A percentile compares a stretch with the other conserved stretches of the same genome.
Evolutionary conservation across 345 rosid species (phyloP).

Genomic region (Arabidopsis arenosa): DNA sequence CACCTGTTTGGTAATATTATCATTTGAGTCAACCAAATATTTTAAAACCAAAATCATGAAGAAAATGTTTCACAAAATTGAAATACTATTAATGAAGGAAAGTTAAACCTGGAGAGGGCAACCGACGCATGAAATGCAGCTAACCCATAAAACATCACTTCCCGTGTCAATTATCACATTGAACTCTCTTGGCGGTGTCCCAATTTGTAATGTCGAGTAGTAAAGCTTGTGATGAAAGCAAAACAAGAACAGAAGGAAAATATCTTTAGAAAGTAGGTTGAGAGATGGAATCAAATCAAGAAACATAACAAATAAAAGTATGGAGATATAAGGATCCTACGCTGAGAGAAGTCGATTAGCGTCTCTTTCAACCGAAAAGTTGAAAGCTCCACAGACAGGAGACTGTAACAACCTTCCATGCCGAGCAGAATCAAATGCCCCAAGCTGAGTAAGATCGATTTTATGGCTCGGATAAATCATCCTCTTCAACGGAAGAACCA

Average conservation of each 20-base stretch:
- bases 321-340: neutral
- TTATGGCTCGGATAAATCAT: neutral
- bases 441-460: neutral
- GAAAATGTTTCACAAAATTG: neutral
- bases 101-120: neutral
- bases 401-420: neutral
- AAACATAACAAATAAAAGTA: neutral
- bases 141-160: neutral
- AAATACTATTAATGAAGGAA: neutral
- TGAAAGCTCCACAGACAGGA: neutral
- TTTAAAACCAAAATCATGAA: neutral
- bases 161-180: neutral
- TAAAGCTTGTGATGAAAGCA: neutral
- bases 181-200: neutral
- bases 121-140: neutral
- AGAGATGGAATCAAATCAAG: no score
- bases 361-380: neutral
- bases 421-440: neutral
- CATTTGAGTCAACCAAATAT: no score
- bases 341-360: neutral
- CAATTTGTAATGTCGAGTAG: neutral
- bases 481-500: neutral
- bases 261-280: neutral
- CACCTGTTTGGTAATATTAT: neutral
- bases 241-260: neutral